phyloP scores from a whole-genome alignment of 345 rosid species.

The Acer campestre region DNA sequence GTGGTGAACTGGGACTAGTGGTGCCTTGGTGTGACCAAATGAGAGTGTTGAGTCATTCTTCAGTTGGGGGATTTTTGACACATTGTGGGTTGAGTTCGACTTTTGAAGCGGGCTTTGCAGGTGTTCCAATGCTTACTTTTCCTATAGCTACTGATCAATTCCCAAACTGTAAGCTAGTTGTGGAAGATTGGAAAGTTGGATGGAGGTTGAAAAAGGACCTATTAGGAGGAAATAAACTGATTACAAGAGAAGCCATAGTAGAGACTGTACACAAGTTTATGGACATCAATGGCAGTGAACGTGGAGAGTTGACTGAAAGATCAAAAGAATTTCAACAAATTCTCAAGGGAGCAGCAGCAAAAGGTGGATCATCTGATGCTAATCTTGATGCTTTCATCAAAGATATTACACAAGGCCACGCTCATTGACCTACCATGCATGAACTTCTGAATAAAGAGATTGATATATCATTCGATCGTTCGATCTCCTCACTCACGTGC shows the following conservation, averaged over 20 bases:
- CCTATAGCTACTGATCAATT: constrained; percentile 22
- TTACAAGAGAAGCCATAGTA: constrained; percentile 12
- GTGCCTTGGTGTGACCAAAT: constrained; percentile 15
- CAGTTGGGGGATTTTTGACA: constrained; percentile 27
- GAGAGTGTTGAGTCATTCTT: constrained; percentile 22
- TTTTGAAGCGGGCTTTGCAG: constrained; percentile 18
- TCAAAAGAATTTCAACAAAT: constrained; percentile 1
- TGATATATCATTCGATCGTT: too few species aligned
- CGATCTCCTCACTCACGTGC: too few species aligned
- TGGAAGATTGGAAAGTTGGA: constrained; percentile 29
- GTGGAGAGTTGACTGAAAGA: constrained; percentile 1
- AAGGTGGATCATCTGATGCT: constrained; percentile 22
- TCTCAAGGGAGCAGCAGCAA: constrained; percentile 12
- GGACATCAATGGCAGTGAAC: neutral
- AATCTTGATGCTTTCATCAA: constrained; percentile 18
- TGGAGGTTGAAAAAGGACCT: constrained; percentile 5
- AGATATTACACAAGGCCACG: neutral
- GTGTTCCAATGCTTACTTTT: constrained; percentile 28
- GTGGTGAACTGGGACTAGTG: constrained; percentile 19
- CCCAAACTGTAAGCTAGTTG: constrained; percentile 13
- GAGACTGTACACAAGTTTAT: neutral
- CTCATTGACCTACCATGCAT: neutral
- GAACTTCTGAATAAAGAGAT: too few species aligned
- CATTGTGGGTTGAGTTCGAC: constrained; percentile 30
- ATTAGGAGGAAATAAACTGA: neutral